Conservation (phyloP, 805 yeast species). For the Lachancea mirantina region DNA sequence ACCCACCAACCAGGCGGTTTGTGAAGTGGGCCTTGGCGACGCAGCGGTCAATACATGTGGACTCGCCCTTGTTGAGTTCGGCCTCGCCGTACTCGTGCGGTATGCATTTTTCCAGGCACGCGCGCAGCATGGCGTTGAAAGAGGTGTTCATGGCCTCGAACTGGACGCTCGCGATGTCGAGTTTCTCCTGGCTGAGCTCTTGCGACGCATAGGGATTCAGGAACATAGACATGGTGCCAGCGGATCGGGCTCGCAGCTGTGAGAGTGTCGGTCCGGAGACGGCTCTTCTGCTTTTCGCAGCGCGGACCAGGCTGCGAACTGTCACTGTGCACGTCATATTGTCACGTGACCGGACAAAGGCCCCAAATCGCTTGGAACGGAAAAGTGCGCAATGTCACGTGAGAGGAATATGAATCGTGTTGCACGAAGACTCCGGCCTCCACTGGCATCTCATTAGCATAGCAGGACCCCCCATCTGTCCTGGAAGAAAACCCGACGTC, state of each 20-base stretch:
- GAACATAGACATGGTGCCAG: conserved; percentile 51
- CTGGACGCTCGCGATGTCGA: conserved; percentile 60
- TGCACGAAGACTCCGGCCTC: no score
- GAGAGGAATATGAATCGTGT: no score
- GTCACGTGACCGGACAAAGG: no score
- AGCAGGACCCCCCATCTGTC: no score
- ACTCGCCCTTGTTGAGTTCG: conserved; percentile 80
- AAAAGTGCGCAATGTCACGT: no score
- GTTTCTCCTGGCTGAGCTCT: conserved; percentile 51
- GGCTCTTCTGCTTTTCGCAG: no score
- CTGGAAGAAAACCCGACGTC: no score
- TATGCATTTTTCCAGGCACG: conserved; percentile 72
- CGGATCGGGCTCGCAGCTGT: background rate
- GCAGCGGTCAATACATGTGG: conserved; percentile 78
- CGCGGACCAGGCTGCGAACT: no score
- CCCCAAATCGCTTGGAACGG: no score
- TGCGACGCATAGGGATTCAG: conserved; percentile 41
- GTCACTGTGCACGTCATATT: conserved; percentile 2
- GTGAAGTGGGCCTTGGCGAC: conserved; percentile 75
- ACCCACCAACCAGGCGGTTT: conserved; percentile 53
- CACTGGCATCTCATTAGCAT: no score
- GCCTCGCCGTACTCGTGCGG: conserved; percentile 74
- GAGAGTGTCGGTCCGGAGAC: background rate
- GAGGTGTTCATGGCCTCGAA: conserved; percentile 56
- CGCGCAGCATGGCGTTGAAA: conserved; percentile 46